Conservation (phyloP, 2,329 filamentous ascomycete species). For the Ceratocystis huliohia region DNA sequence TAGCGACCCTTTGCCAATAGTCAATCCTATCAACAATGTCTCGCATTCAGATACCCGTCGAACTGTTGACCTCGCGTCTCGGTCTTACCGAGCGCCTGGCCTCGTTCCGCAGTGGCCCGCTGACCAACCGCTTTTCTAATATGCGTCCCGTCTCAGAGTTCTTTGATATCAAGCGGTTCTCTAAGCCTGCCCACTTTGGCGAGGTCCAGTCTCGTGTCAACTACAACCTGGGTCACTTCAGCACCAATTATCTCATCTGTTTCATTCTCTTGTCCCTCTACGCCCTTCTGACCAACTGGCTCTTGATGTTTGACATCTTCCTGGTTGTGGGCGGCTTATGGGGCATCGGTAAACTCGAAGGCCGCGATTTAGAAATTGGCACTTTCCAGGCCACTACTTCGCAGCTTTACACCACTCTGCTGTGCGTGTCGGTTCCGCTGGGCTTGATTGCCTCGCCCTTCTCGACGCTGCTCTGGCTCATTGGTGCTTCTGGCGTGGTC, state of each 20-base stretch:
- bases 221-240: slow-evolving; percentile 95
- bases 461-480: slow-evolving; percentile 79
- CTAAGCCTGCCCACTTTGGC: slow-evolving; percentile 81
- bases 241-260: slow-evolving; percentile 92
- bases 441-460: slow-evolving; percentile 77
- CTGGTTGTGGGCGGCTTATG: slow-evolving; percentile 78
- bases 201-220: slow-evolving; percentile 87
- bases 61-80: slow-evolving; percentile 79
- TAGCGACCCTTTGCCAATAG: not conserved
- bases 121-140: slow-evolving; percentile 79
- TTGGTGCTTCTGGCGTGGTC: slow-evolving; percentile 85
- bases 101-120: slow-evolving; percentile 56
- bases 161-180: slow-evolving; percentile 87
- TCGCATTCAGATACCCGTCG: slow-evolving; percentile 83
- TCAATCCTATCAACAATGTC: slow-evolving; percentile 44
- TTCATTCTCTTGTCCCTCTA: slow-evolving; percentile 96
- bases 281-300: slow-evolving; percentile 74
- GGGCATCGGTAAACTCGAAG: slow-evolving; percentile 79
- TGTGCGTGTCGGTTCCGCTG: slow-evolving; percentile 71
- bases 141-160: slow-evolving; percentile 86
- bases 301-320: slow-evolving; percentile 83
- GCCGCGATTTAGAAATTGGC: slow-evolving; percentile 77
- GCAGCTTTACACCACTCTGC: slow-evolving; percentile 83
- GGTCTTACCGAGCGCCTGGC: slow-evolving; percentile 78
- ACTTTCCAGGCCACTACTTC: slow-evolving; percentile 72